A percentile compares a stretch with the other conserved stretches of the same genome.
These are phyloP conservation scores for Tephrocybe sp. DNA, from an alignment of 768 basidiomycete genomes.

Conservation along the genomic window DNA sequence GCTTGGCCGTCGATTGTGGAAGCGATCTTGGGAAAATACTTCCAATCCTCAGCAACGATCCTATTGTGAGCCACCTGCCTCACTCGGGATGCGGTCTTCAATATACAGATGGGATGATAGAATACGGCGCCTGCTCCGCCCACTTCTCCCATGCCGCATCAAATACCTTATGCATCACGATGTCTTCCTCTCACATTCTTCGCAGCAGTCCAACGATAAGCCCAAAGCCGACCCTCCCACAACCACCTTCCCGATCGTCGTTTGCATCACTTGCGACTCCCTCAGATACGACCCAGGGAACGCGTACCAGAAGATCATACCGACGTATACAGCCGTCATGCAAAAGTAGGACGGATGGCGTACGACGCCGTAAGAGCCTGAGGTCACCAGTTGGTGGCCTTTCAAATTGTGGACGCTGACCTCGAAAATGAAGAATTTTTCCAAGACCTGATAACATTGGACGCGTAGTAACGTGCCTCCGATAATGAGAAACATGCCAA, in stretches of 20 bases:
- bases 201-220: background rate
- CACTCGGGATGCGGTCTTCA: background rate
- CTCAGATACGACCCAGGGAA: background rate
- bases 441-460: slow-evolving; percentile 34
- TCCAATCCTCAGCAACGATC: too few species aligned
- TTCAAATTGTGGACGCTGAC: slow-evolving; percentile 27
- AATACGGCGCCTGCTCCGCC: background rate
- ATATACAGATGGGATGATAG: background rate
- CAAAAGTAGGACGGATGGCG: slow-evolving; percentile 34
- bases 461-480: slow-evolving; percentile 32
- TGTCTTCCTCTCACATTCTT: background rate
- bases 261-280: background rate
- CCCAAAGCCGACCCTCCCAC: background rate
- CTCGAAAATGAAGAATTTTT: slow-evolving; percentile 39
- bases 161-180: background rate
- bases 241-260: background rate
- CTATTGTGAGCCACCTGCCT: too few species aligned
- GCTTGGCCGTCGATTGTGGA: too few species aligned
- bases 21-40: too few species aligned
- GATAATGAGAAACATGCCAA: slow-evolving; percentile 26
- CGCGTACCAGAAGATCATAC: slow-evolving; percentile 28
- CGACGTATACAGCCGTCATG: slow-evolving; percentile 23
- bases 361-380: slow-evolving; percentile 31
- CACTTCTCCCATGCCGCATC: background rate
- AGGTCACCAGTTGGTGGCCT: slow-evolving; percentile 28